Evolutionary conservation across 108 stramenopile genomes (phyloP).

Genomic region (Cyclotella cryptica): DNA sequence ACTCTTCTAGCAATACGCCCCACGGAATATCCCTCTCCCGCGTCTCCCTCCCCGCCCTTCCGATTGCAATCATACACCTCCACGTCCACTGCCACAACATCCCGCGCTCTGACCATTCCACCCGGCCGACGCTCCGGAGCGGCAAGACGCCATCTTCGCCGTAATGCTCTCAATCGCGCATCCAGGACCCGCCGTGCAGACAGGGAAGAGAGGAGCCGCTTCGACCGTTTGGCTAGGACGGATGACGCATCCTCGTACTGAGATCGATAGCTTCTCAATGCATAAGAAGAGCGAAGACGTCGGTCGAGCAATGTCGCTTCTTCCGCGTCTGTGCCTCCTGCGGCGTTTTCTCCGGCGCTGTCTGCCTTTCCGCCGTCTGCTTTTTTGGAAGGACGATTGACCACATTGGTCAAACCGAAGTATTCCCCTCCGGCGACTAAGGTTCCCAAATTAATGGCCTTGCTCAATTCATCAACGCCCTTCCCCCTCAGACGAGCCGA

Average conservation of each 20-base stretch:
- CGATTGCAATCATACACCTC: constrained; percentile 81
- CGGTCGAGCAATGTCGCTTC: constrained; percentile 38
- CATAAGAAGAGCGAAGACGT: constrained; percentile 59
- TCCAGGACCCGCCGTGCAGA: constrained; percentile 65
- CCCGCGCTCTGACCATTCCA: constrained; percentile 66
- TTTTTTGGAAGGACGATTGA: constrained; percentile 52
- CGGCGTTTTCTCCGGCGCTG: background rate
- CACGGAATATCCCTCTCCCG: constrained; percentile 10
- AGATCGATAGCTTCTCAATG: constrained; percentile 61
- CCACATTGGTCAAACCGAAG: constrained; percentile 78
- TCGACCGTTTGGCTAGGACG: constrained; percentile 58
- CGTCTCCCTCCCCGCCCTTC: constrained; percentile 49
- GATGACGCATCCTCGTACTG: constrained; percentile 66
- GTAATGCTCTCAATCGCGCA: constrained; percentile 64
- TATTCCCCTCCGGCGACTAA: constrained; percentile 74
- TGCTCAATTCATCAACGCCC: constrained; percentile 81
- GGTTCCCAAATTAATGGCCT: constrained; percentile 80
- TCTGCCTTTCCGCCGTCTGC: constrained; percentile 18
- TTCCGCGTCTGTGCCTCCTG: constrained; percentile 28
- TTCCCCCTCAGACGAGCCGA: constrained; percentile 74
- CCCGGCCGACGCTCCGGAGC: constrained; percentile 82
- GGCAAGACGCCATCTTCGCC: constrained; percentile 76
- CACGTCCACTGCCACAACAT: constrained; percentile 82
- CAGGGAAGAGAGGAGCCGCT: constrained; percentile 61
- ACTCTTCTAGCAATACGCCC: constrained; percentile 73